Percentiles rank a stretch among this genome's conserved stretches.
Evolutionary conservation across 225 moss, liverwort and hornwort species (phyloP).

Genomic region (Physcomitrellopsis africana): DNA sequence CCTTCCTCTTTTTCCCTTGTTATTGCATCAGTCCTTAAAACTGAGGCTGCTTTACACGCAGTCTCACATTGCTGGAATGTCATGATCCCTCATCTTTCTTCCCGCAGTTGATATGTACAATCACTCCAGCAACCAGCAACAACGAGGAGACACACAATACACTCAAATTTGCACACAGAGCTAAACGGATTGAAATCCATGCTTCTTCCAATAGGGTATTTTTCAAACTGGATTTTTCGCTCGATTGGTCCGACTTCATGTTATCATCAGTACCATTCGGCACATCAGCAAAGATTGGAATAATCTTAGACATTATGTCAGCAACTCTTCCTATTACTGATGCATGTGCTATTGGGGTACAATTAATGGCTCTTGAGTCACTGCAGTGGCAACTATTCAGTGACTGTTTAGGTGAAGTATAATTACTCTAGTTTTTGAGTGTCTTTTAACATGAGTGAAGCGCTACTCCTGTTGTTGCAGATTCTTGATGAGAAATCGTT

Average conservation of each 20-base stretch:
- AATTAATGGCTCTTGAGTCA: slow-evolving; percentile 4
- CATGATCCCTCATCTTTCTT: neutral
- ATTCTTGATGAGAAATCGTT: slow-evolving; percentile 97
- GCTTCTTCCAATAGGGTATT: slow-evolving; percentile 66
- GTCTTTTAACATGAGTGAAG: slow-evolving; percentile 23
- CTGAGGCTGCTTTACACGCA: neutral
- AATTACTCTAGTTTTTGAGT: slow-evolving; percentile 3
- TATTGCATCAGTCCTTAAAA: neutral
- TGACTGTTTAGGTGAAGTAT: neutral
- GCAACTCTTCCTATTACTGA: too few relatives aligned
- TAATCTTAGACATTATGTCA: too few relatives aligned
- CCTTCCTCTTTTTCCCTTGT: too few relatives aligned
- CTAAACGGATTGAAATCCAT: slow-evolving; percentile 78
- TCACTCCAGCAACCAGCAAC: slow-evolving; percentile 79
- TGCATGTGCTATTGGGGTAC: too few relatives aligned
- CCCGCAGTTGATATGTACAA: slow-evolving; percentile 71
- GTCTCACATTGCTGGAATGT: neutral
- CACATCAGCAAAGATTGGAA: neutral
- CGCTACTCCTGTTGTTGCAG: slow-evolving; percentile 38
- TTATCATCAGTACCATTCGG: neutral
- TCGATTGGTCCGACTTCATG: neutral
- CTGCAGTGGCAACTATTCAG: slow-evolving; percentile 7
- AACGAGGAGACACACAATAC: slow-evolving; percentile 85
- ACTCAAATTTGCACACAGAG: slow-evolving; percentile 73
- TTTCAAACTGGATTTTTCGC: neutral